These are phyloP conservation scores for Penicillium sp. DNA, from an alignment of 2,329 filamentous ascomycete species.

Conservation along the genomic window DNA sequence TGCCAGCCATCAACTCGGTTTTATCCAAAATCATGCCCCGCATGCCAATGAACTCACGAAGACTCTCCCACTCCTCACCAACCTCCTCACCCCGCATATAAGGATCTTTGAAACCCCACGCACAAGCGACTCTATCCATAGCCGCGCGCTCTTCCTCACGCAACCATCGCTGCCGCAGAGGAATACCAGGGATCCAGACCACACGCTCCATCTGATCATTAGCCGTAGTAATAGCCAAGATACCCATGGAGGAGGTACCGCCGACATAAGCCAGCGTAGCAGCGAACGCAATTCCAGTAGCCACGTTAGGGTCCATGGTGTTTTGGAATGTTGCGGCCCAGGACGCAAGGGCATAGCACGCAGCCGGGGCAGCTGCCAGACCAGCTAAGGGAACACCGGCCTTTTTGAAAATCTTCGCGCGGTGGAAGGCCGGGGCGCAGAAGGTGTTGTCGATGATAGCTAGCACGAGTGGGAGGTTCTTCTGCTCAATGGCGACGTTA, in stretches of 20 bases:
- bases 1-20: slow-evolving; percentile 86
- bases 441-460: slow-evolving; percentile 66
- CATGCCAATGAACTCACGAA: slow-evolving; percentile 77
- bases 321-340: slow-evolving; percentile 64
- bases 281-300: slow-evolving; percentile 73
- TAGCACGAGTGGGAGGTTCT: slow-evolving; percentile 73
- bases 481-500: slow-evolving; percentile 71
- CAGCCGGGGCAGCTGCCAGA: slow-evolving; percentile 33
- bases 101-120: slow-evolving; percentile 85
- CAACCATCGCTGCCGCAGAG: slow-evolving; percentile 76
- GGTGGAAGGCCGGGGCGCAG: slow-evolving; percentile 42
- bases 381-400: slow-evolving; percentile 42
- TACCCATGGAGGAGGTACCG: slow-evolving; percentile 74
- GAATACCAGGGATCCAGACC: slow-evolving; percentile 80
- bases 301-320: slow-evolving; percentile 70
- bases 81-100: slow-evolving; percentile 84
- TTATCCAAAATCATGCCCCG: slow-evolving; percentile 88
- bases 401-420: slow-evolving; percentile 44
- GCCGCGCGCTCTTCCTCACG: slow-evolving; percentile 86
- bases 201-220: slow-evolving; percentile 96
- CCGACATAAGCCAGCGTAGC: slow-evolving; percentile 80
- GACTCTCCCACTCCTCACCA: slow-evolving; percentile 79
- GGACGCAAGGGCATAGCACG: slow-evolving; percentile 63
- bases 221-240: slow-evolving; percentile 77
- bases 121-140: slow-evolving; percentile 76